Evolutionary conservation across 257 asterid genomes (phyloP), one percentile per base, ranked within the genome.

Genomic region (Solanum peruvianum): DNA sequence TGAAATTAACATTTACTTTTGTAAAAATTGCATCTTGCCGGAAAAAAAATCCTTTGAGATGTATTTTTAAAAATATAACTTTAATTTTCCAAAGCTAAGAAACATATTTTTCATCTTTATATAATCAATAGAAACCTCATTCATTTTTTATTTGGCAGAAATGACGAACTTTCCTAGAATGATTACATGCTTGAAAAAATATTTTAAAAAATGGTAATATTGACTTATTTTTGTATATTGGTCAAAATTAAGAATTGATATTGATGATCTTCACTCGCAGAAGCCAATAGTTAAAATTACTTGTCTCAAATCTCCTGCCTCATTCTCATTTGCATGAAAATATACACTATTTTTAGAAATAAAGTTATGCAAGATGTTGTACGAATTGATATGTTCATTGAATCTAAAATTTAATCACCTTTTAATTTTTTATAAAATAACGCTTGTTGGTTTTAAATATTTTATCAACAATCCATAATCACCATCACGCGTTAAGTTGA

Each of bases 401-500:
- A 15, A 52, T 52, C 62, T 6, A 15, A 16, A 52, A 6, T 2
- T 13, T 13, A 15, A 13, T 45, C 16, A 45, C 52, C 23, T 7
- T 4, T 56, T 56, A 9, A 7, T 56, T 7, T 18, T 7, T 16
- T 52, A 21, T 9, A 52, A n/a, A 56, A 18, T 56, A 20, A 56
- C 6, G 10, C 9, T 56, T 20, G 7, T 56, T 6, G 64, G 10
- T 56, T 56, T 56, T 8, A 4, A 47, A 18, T 0, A 2, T 56
- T 56, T 56, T 56, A 18, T 56, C 10, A 5, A 16, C 3, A 52
- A 15, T 56, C 10, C 4, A 56, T 0, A 18, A 7, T 56, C 64
- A 35, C 99, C 98, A 87, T 89, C 90, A 31, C 94, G 91, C 93
- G 95, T 94, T 91, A 88, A 72, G 87, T 95, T 95, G 78, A 95